Evolutionary conservation across 2,329 filamentous ascomycete genomes (phyloP).

Genomic region (Colletotrichum euphorbiae): DNA sequence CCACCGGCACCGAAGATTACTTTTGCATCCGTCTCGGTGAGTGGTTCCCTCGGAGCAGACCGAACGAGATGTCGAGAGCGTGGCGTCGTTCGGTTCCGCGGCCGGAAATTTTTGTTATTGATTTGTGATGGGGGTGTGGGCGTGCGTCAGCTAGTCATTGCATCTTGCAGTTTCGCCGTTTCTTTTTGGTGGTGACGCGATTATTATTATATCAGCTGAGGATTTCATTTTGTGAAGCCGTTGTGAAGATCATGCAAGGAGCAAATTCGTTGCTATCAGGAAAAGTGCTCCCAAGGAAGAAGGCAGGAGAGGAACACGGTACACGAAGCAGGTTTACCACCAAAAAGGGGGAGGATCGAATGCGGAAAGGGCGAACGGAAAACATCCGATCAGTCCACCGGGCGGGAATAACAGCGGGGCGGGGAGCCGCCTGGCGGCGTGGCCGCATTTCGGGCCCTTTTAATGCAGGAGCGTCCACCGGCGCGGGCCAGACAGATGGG

Average conservation of each 20-base stretch:
- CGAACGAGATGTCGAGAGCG: background rate
- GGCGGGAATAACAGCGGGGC: slow-evolving; percentile 25
- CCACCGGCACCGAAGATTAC: background rate
- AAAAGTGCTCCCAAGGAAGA: too few species aligned
- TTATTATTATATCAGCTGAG: too few species aligned
- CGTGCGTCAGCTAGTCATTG: background rate
- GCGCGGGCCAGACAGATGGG: background rate
- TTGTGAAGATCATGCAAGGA: too few species aligned
- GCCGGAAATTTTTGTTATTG: background rate
- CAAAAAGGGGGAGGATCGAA: background rate
- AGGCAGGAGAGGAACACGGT: too few species aligned
- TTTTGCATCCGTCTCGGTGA: too few species aligned
- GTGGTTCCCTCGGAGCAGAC: background rate
- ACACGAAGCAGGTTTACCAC: too few species aligned
- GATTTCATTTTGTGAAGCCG: too few species aligned
- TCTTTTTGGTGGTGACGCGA: too few species aligned
- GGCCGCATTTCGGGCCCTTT: slow-evolving; percentile 39
- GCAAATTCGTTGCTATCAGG: too few species aligned
- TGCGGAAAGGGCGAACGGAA: slow-evolving; percentile 18
- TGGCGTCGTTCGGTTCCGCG: slow-evolving; percentile 19
- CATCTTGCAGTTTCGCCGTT: too few species aligned
- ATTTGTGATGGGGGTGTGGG: background rate
- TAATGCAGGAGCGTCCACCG: slow-evolving; percentile 2
- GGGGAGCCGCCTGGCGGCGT: slow-evolving; percentile 12
- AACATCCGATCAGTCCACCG: slow-evolving; percentile 35